A percentile compares a stretch with the other conserved stretches of the same genome.
Conservation (phyloP, 139 green algal species). For the Limnomonas spitsbergensis region DNA sequence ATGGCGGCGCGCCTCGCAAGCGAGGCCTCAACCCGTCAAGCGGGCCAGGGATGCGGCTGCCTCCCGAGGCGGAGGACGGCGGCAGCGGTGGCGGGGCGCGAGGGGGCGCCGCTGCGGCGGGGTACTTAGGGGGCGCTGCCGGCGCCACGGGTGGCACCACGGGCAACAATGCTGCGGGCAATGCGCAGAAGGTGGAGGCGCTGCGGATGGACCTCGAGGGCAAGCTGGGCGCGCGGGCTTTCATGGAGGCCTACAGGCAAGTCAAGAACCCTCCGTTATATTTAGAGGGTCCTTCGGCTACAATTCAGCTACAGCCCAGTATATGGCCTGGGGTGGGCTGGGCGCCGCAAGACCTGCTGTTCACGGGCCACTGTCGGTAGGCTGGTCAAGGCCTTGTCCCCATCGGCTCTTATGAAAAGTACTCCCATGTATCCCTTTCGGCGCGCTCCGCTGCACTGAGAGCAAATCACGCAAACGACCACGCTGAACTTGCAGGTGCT, state of each 20-base stretch:
- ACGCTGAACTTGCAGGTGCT: not conserved
- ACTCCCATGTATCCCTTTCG: no score
- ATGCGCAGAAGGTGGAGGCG: slow-evolving; percentile 27
- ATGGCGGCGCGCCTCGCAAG: not conserved
- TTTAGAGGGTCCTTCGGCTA: no score
- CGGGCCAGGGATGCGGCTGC: slow-evolving; percentile 11
- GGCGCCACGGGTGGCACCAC: not conserved
- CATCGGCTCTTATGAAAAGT: no score
- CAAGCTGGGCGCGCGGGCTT: slow-evolving; percentile 41
- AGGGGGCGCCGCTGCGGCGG: no score
- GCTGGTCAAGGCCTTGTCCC: no score
- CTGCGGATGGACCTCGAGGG: slow-evolving; percentile 47
- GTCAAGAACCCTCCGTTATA: not conserved
- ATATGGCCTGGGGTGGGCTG: no score
- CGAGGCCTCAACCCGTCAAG: not conserved
- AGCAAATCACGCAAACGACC: not conserved
- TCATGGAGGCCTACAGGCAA: slow-evolving; percentile 29
- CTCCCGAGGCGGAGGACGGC: slow-evolving; percentile 6
- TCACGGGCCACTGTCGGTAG: no score
- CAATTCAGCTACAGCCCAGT: no score
- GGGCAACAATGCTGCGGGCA: slow-evolving; percentile 3
- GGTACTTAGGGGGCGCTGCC: no score
- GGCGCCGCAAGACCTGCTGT: no score
- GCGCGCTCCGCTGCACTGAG: not conserved
- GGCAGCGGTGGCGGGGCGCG: not conserved